phyloP scores from a whole-genome alignment of 1,139 yeast genomes.

The Saccharomyces hybrid region DNA sequence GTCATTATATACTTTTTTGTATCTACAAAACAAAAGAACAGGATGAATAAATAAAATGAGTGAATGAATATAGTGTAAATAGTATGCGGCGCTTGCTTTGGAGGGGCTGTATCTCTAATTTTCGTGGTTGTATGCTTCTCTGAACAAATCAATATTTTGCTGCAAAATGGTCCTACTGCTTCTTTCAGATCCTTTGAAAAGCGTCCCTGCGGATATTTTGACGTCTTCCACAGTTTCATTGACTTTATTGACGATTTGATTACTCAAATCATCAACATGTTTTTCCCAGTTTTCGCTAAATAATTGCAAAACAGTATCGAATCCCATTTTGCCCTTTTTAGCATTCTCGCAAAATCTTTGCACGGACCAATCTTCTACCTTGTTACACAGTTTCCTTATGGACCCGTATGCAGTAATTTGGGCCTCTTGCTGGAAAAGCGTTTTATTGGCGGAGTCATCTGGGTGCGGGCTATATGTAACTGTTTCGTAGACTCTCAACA shows the following conservation, averaged over 20 bases:
- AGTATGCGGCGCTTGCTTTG: not conserved
- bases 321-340: conserved; percentile 66
- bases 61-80: not conserved
- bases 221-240: conserved; percentile 30
- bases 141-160: conserved; percentile 28
- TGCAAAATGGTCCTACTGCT: conserved; percentile 26
- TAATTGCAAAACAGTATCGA: conserved; percentile 63
- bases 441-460: conserved; percentile 40
- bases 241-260: conserved; percentile 23
- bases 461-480: conserved; percentile 71
- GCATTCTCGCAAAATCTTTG: conserved; percentile 87
- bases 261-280: conserved; percentile 29
- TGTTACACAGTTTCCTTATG: conserved; percentile 57
- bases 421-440: conserved; percentile 74
- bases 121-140: conserved; percentile 28
- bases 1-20: not conserved
- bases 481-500: conserved; percentile 76
- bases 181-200: conserved; percentile 28
- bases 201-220: conserved; percentile 21
- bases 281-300: conserved; percentile 48
- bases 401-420: conserved; percentile 38
- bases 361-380: conserved; percentile 85
- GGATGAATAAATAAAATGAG: not conserved
- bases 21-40: not conserved
- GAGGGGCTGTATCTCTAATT: not conserved